Evolutionary conservation across 257 asterid genomes (phyloP), one percentile per base, ranked within the genome.

Genomic region (Orobanche coerulescens): DNA sequence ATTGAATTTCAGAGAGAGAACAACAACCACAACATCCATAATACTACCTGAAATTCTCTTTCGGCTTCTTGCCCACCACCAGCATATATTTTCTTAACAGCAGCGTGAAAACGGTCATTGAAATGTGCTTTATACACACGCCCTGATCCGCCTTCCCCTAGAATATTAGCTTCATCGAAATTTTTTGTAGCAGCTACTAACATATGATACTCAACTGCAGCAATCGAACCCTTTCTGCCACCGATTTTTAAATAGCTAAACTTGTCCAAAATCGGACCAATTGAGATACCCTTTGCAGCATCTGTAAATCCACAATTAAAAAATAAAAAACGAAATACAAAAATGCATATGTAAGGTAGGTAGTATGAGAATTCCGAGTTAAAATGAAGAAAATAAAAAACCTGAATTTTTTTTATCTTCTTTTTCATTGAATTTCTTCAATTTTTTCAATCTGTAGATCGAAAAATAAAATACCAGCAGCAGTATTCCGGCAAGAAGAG

Each of bases 401-500:
- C 96, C 86, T 70, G 81, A 70, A 68, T n/a, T n/a, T n/a, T 68
- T 78, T 62, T 61, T 71, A 52, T 74, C 61, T 31, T 69, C 58
- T 59, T 81, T 70, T 3, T 68, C 69, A 31, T 67, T 62, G 64
- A 63, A 62, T 58, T 76, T 82, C 87, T 78, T 85, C 71, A 67
- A 59, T 53, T 37, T 80, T 67, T 68, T 85, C 56, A 74, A 67
- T 66, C 95, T 80, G 75, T 70, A 79, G 74, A 90, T 65, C 81
- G 82, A 90, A 40, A 81, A 76, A 43, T 84, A 78, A 33, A 76
- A 67, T 5, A 73, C 51, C 48, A 82, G 62, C 58, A 86, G 75
- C 82, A 86, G 56, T 56, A 85, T 64, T 18, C 47, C 84, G 28
- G 88, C 96, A 62, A 91, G 87, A 56, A 88, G 86, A 25, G 85